phyloP scores from a whole-genome alignment of 1,139 yeast species.

The Magnusiomyces clavatus region DNA sequence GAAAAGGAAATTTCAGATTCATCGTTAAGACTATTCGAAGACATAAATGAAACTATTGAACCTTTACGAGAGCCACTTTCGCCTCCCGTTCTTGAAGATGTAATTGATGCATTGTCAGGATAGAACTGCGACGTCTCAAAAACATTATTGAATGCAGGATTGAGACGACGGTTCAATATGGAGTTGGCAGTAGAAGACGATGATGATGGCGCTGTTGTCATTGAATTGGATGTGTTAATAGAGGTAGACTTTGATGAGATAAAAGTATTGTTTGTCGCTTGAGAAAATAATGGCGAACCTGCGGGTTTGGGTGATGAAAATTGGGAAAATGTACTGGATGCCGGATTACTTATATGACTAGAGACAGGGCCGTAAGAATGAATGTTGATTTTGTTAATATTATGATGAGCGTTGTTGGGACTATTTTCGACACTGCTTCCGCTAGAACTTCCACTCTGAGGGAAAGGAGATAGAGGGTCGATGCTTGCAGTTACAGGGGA shows the following conservation, averaged over 20 bases:
- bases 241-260: not conserved
- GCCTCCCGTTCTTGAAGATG: not conserved
- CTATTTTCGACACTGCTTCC: too few relatives aligned
- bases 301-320: not conserved
- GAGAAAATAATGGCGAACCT: not conserved
- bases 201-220: not conserved
- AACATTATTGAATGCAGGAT: conserved; percentile 10
- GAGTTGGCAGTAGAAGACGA: conserved; percentile 6
- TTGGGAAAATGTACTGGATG: not conserved
- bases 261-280: not conserved
- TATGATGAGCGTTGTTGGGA: not conserved
- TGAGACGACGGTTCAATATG: conserved; percentile 4
- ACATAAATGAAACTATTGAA: conserved; percentile 18
- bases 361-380: not conserved
- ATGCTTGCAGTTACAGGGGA: not conserved
- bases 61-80: conserved; percentile 16
- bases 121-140: not conserved
- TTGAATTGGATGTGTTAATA: not conserved
- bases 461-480: not conserved
- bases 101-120: not conserved
- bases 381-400: not conserved
- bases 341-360: not conserved
- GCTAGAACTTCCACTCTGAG: too few relatives aligned
- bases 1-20: not conserved
- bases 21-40: conserved; percentile 5